Base-by-base conservation (phyloP, 129 eudicot genomes). In the Oenanthe sinensis region DNA sequence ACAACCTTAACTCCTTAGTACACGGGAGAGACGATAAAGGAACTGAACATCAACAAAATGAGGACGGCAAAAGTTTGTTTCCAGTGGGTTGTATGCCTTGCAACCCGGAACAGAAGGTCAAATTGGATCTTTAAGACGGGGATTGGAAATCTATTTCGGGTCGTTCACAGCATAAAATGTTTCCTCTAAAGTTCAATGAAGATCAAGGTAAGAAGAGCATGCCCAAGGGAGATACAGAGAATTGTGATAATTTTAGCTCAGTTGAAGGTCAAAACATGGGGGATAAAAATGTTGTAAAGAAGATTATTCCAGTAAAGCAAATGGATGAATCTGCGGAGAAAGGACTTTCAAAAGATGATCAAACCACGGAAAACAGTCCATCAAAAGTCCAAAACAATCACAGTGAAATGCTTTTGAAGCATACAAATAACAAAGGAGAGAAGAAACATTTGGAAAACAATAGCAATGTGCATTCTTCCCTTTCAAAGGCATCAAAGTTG, bases 11-110 rank as follows among this genome's bases (percentile, higher is more conserved):
- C 45, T 42, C 86, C 5, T 43, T 75, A 37, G 80, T 76, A 45
- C 77, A 60, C 54, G 74, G 39, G n/a, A 90, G 80, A 77, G 83
- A 82, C 15, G 68, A n/a, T 37, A 74, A 78, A 75, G 49, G 71
- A 49, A 62, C 40, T 33, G 82, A 50, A 17, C 76, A 65, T 12
- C 85, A 75, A 15, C 74, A 79, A 22, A 77, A 67, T 71, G 83
- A 71, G 4, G 77, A 77, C 24, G 71, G 68, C 36, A 72, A 75
- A 28, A 78, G 82, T 70, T 88, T 87, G 8, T 86, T 77, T 75
- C 91, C 93, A 6, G 20, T 88, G 60, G 67, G 88, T 47, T 89
- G 89, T 91, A 77, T 93, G 78, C 97, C 98, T 55, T 74, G 77
- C 52, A 83, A 85, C 36, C 77, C 87, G 7, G 71, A 81, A 36